Evolutionary conservation across 1,284 basidiomycete genomes (phyloP).

Genomic region (Cystobasidiaceae sp.): DNA sequence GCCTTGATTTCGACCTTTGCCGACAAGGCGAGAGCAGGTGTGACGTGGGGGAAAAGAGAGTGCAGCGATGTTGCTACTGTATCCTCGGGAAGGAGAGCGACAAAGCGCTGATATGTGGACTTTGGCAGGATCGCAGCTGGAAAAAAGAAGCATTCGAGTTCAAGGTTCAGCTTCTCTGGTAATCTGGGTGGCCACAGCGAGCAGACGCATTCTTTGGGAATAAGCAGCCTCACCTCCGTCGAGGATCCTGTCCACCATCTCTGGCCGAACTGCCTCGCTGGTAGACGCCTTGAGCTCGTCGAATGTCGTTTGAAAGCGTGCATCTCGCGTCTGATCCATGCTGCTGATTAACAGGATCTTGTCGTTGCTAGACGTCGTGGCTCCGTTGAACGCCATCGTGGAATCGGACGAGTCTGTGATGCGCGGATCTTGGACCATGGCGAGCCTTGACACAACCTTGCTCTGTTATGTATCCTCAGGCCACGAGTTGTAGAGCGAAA

Average conservation of each 20-base stretch:
- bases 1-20: constrained; percentile 20
- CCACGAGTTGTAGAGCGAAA: too few relatives aligned
- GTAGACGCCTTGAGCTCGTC: constrained; percentile 15
- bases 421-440: too few relatives aligned
- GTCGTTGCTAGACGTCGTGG: neutral
- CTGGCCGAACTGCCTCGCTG: constrained; percentile 22
- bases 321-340: constrained; percentile 24
- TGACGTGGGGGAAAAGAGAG: constrained; percentile 57
- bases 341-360: constrained; percentile 30
- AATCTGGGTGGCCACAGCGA: too few relatives aligned
- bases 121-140: constrained; percentile 57
- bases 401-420: neutral
- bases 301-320: constrained; percentile 12
- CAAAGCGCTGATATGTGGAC: constrained; percentile 60
- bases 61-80: constrained; percentile 55
- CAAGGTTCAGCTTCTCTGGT: too few relatives aligned
- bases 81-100: constrained; percentile 60
- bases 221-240: constrained; percentile 58
- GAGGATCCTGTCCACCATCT: constrained; percentile 68
- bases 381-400: neutral
- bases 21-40: constrained; percentile 51
- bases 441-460: too few relatives aligned
- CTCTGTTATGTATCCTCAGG: too few relatives aligned
- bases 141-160: too few relatives aligned
- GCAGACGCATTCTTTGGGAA: too few relatives aligned